A percentile compares a stretch with the other conserved stretches of the same genome.
Conservation (phyloP, 306 rosid genomes). For the Acacia crassicarpa region DNA sequence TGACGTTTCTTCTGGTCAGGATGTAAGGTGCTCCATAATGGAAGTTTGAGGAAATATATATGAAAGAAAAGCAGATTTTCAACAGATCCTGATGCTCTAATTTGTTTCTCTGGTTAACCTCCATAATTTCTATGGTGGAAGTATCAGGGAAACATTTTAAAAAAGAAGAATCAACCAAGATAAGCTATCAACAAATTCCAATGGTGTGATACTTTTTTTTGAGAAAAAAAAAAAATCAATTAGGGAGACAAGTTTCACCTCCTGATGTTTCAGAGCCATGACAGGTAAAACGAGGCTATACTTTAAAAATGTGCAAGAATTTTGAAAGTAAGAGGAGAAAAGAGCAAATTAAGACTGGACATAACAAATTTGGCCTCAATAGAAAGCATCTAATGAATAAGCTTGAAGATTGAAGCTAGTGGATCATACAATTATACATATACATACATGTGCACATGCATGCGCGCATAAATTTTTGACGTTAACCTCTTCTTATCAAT, state of each 20-base stretch:
- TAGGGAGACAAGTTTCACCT: not conserved
- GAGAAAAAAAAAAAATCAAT: not conserved
- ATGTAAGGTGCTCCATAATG: not conserved
- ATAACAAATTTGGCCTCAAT: conserved; percentile 16
- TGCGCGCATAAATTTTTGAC: not conserved
- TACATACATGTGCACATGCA: not conserved
- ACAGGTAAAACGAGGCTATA: not conserved
- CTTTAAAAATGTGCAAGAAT: conserved; percentile 17
- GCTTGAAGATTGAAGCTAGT: not conserved
- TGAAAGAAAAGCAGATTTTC: not conserved
- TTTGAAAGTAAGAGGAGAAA: not conserved
- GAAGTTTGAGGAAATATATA: not conserved
- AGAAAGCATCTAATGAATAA: not conserved
- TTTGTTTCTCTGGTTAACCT: not conserved
- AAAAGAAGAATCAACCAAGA: not conserved
- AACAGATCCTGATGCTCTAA: not conserved
- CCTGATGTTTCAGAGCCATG: not conserved
- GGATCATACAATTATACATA: not conserved
- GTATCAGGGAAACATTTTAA: not conserved
- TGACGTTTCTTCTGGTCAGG: too few species aligned
- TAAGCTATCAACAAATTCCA: conserved; percentile 13
- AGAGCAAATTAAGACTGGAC: not conserved
- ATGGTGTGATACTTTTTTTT: not conserved
- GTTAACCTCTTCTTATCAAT: not conserved
- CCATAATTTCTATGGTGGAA: conserved; percentile 13